A percentile compares a stretch with the other conserved stretches of the same genome.
Evolutionary conservation across 1,139 yeast genomes (phyloP).

Genomic region (Magnusiomyces paraingens): DNA sequence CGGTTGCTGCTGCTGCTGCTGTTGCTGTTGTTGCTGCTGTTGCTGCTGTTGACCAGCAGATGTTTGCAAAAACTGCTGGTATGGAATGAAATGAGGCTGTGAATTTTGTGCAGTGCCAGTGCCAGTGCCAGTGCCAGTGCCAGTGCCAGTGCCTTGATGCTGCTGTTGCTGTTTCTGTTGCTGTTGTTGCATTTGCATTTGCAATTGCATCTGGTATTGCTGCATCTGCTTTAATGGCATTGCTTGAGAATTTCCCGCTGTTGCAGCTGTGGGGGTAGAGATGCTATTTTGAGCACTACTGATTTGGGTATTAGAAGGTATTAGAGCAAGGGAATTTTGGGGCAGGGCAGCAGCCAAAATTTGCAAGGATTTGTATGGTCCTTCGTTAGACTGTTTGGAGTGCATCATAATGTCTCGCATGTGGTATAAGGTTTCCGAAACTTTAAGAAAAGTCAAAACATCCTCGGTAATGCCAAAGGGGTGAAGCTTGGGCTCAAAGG

Average conservation of each 20-base stretch:
- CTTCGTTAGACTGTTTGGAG: constrained; percentile 40
- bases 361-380: constrained; percentile 59
- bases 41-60: no score
- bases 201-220: constrained; percentile 5
- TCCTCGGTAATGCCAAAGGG: constrained; percentile 58
- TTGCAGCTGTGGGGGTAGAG: constrained; percentile 9
- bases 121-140: not conserved
- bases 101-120: no score
- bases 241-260: constrained; percentile 3
- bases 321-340: not conserved
- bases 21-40: no score
- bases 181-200: constrained; percentile 9
- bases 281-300: no score
- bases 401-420: constrained; percentile 59
- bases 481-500: constrained; percentile 2
- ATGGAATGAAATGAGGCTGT: no score
- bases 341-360: constrained; percentile 25
- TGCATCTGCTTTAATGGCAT: constrained; percentile 2
- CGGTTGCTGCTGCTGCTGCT: no score
- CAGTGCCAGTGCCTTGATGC: constrained; percentile 2
- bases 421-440: constrained; percentile 70
- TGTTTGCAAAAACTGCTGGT: no score
- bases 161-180: constrained; percentile 15
- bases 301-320: no score
- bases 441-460: constrained; percentile 64